Conservation (phyloP, 768 basidiomycete genomes). For the Tephrocybe sp. region DNA sequence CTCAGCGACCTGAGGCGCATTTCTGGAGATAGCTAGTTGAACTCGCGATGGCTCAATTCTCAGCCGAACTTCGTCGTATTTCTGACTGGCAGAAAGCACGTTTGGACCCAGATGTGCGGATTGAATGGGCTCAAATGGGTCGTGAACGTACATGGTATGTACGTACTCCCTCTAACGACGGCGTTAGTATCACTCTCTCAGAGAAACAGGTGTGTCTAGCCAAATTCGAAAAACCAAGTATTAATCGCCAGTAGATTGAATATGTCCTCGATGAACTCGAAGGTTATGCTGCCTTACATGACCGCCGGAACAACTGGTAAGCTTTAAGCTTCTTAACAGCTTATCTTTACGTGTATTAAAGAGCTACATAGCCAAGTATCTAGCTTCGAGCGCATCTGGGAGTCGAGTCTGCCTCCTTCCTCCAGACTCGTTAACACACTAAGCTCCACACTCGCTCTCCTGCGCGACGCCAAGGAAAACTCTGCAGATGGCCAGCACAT, state of each 20-base stretch:
- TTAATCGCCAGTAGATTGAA: slow-evolving; percentile 29
- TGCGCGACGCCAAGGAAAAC: slow-evolving; percentile 19
- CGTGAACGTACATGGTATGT: slow-evolving; percentile 29
- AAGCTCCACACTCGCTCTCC: slow-evolving; percentile 19
- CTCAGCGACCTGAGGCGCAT: slow-evolving; percentile 1
- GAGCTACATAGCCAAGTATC: slow-evolving; percentile 41
- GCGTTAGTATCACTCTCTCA: slow-evolving; percentile 32
- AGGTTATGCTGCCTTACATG: slow-evolving; percentile 41
- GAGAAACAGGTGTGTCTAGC: slow-evolving; percentile 39
- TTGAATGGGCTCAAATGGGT: slow-evolving; percentile 31
- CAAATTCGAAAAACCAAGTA: no score
- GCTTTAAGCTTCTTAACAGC: slow-evolving; percentile 4
- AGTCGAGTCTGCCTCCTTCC: slow-evolving; percentile 28
- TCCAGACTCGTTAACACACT: slow-evolving; percentile 21
- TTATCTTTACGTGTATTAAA: not conserved
- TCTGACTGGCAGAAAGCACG: slow-evolving; percentile 40
- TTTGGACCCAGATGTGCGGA: slow-evolving; percentile 22
- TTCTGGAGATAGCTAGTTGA: slow-evolving; percentile 37
- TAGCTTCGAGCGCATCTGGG: slow-evolving; percentile 58
- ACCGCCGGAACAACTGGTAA: slow-evolving; percentile 37
- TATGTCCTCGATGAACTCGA: slow-evolving; percentile 49
- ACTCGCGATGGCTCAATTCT: slow-evolving; percentile 47
- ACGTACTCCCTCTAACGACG: slow-evolving; percentile 32
- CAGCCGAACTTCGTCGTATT: slow-evolving; percentile 38
- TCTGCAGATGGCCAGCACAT: slow-evolving; percentile 17